Evolutionary conservation across 2,329 filamentous ascomycete genomes (phyloP), one percentile per base, ranked within the genome.

Genomic region (Aureobasidium melanogenum): DNA sequence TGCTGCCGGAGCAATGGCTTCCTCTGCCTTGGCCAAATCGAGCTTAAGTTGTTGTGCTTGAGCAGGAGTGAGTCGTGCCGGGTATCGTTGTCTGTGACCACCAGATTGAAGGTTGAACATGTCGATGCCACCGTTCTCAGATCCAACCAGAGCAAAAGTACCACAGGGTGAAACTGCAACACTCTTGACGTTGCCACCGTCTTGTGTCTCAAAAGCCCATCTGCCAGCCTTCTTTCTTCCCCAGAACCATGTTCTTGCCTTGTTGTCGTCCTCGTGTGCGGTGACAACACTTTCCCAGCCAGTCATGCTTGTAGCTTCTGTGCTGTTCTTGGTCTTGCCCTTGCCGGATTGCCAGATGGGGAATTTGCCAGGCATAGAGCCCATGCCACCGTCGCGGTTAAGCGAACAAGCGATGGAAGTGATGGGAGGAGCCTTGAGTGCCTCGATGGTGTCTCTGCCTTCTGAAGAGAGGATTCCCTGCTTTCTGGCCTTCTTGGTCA

Each of bases 91-190:
- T 62, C 93, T 86, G 73, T 95, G 90, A 22, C 87, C 79, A 47
- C 94, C 94, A 47, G 94, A 97, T 73, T 99, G 94, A 62, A 99
- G 79, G 72, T 99, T 99, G 82, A 89, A 97, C 88, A 96, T 93
- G 72, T 97, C 91, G 61, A 99, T 86, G 36, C 85, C 84, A 44
- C 94, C 94, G 39, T 82, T 85, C 32, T 84, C 85, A 0, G 93
- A 97, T 1, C 94, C 94, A 24, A 99, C 81, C 5, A 97, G 76
- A 2, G 92, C 92, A 77, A 99, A 99, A 1, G 89, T 97, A 61
- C 94, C 94, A 69, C 94, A 99, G 1, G 90, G 83, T 59, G 90
- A 96, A 63, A 99, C 88, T 12, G 91, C 84, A 22, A 99, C 91
- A 58, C 89, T 93, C 65, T 77, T 82, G 38, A 96, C 93, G 68